A percentile compares a stretch with the other conserved stretches of the same genome.
Conservation (phyloP, 257 asterid genomes). For the Echites panduratus region DNA sequence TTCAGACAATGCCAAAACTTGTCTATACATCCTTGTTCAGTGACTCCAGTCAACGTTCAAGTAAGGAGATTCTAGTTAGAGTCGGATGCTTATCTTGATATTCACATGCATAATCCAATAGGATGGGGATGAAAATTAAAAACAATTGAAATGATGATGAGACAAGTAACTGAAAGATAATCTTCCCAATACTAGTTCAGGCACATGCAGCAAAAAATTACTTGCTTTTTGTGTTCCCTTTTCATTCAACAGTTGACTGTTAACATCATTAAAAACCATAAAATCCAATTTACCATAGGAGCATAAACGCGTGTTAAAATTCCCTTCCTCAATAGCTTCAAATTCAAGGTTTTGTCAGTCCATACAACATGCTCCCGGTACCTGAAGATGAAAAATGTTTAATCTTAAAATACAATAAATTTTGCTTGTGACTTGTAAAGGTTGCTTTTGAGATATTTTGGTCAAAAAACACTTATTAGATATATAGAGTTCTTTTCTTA, state of each 20-base stretch:
- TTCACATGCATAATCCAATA: background rate
- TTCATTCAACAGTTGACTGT: background rate
- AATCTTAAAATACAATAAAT: constrained; percentile 3
- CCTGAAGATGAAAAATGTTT: constrained; percentile 45
- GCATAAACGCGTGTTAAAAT: constrained; percentile 83
- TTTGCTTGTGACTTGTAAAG: background rate
- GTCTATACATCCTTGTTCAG: background rate
- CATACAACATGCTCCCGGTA: constrained; percentile 92
- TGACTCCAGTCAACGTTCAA: background rate
- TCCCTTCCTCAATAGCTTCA: constrained; percentile 91
- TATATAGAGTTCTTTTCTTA: background rate
- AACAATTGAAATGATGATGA: background rate
- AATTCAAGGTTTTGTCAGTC: constrained; percentile 63
- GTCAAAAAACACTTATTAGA: background rate
- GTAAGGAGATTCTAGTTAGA: background rate
- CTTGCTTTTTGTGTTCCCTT: background rate
- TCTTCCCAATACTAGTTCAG: background rate
- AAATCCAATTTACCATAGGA: constrained; percentile 69
- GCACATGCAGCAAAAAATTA: background rate
- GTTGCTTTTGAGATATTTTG: background rate
- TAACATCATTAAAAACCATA: background rate
- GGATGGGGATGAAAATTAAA: background rate
- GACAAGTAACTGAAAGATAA: background rate
- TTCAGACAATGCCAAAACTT: too few relatives aligned
- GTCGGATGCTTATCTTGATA: background rate